Base-by-base conservation (phyloP, 2,329 filamentous ascomycete genomes). In the Pseudodiploospora longispora region DNA sequence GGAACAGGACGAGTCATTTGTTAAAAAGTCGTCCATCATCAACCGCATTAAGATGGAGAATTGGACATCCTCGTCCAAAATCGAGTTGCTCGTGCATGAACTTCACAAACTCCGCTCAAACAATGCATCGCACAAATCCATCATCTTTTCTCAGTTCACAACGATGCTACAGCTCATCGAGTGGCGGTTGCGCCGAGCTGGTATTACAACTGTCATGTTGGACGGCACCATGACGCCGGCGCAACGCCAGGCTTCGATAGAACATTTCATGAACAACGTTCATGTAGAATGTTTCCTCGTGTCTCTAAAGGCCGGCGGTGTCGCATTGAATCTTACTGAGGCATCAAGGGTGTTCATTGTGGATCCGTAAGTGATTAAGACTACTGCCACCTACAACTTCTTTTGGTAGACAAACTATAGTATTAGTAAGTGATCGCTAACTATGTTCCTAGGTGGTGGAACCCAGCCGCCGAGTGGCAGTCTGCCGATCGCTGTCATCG, bases 391-490 rank as follows among this genome's bases (percentile, higher is more conserved):
- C 12, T 37, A n/a, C 27, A 49, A 35, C 37, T 36, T 30, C 28
- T 29, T 19, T 35, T 3, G 29, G 19, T 19, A 19, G 19, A 19
- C 3, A 30, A 27, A 6, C 6, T 32, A 4, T 10, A 10, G 4
- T 10, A 10, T 6, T 41, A 29, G 53, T 63, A 48, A 68, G 42
- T 4, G 28, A 47, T 30, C 49, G 32, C n/a, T 19, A 19, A 19
- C 19, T 19, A 19, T 19, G 19, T 19, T 19, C 19, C 53, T 6
- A 89, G 85, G 54, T 97, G 93, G 93, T 98, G 93, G 93, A 97
- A 97, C 55, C 93, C 93, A n/a, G 90, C 90, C n/a, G 91, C 91
- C 0, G 93, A 98, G 68, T 98, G 93, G 93, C 93, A 98, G 67
- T 93, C 86, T 49, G 93, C 93, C 3, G 93, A 98, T 62, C 79